A percentile compares a stretch with the other conserved stretches of the same genome.
Conservation (phyloP, 805 yeast species). For the Wickerhamiella parazyma region DNA sequence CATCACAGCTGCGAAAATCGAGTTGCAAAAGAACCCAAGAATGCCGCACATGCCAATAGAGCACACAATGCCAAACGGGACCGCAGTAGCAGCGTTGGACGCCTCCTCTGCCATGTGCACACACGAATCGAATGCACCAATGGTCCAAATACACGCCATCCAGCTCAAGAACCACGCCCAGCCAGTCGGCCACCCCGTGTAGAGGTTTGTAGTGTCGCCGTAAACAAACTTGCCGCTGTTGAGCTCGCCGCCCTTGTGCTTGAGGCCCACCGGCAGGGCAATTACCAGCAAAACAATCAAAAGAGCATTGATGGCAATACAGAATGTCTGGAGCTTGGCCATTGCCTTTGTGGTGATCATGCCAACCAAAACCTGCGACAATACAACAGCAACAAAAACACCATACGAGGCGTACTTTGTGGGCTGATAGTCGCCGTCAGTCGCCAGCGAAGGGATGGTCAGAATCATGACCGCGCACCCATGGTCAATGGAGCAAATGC, state of each 20-base stretch:
- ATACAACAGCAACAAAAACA: constrained; percentile 47
- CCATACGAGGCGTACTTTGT: constrained; percentile 47
- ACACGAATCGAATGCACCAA: constrained; percentile 59
- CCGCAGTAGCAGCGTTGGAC: constrained; percentile 44
- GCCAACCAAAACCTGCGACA: constrained; percentile 40
- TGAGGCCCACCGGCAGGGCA: constrained; percentile 47
- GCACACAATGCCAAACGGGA: constrained; percentile 51
- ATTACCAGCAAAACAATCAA: constrained; percentile 43
- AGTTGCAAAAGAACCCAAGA: constrained; percentile 43
- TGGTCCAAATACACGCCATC: constrained; percentile 64
- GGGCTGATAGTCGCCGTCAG: constrained; percentile 27
- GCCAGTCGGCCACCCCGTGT: constrained; percentile 43
- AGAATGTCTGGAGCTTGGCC: constrained; percentile 45
- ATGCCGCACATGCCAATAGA: constrained; percentile 44
- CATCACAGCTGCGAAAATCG: constrained; percentile 39
- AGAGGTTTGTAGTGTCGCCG: constrained; percentile 36
- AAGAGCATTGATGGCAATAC: constrained; percentile 41
- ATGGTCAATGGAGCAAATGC: constrained; percentile 53
- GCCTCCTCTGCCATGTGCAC: constrained; percentile 66
- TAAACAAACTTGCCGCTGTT: constrained; percentile 43
- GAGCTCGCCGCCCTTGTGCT: constrained; percentile 23
- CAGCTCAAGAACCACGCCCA: constrained; percentile 42
- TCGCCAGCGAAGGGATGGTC: constrained; percentile 26
- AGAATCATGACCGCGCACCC: constrained; percentile 53
- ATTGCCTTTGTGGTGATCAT: constrained; percentile 43